Evolutionary conservation across 164 flowering plant genomes (phyloP), one percentile per base, ranked within the genome.

Genomic region (Aristolochia californica): DNA sequence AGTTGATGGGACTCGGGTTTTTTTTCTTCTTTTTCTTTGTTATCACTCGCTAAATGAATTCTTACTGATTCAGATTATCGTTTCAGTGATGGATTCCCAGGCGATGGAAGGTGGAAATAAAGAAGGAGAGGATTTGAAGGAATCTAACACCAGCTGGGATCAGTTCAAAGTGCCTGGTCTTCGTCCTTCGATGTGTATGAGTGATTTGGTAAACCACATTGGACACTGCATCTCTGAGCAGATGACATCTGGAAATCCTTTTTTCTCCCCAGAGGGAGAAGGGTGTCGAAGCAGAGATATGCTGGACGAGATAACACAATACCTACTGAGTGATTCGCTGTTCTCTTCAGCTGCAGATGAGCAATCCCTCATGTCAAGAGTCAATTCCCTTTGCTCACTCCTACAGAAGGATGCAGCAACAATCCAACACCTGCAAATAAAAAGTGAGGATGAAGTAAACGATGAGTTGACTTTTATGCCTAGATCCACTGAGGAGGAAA

Each of bases 361-460:
- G 72, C 70, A 82, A 43, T 76, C 78, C 7, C 78, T 89, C 48
- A 83, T 89, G 90, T 70, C 87, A 43, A 81, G 91, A 66, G 95
- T 89, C 63, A 82, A 87, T 59, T 89, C 97, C 48, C 88, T 89
- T 22, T 87, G 87, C 65, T 81, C 85, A 67, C 83, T 89, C 47
- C 64, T 89, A 57, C 91, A 89, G 70, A 83, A 77, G 47, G 90
- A 83, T 55, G 48, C 76, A 2, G 43, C 66, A 0, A 26, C 78
- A 0, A 68, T 48, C 17, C 81, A 76, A 49, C 65, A 68, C 43
- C 25, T 47, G 1, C 80, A 70, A 43, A 44, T 15, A 34, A 57
- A 45, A 23, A 62, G 53, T 56, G 83, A 59, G 48, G 71, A 57
- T 28, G 72, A 62, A 24, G 61, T 54, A 14, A 53, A 54, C 53